A percentile compares a stretch with the other conserved stretches of the same genome.
phyloP scores from a whole-genome alignment of 495 filamentous ascomycete species.

The Penicillium tannophilum region DNA sequence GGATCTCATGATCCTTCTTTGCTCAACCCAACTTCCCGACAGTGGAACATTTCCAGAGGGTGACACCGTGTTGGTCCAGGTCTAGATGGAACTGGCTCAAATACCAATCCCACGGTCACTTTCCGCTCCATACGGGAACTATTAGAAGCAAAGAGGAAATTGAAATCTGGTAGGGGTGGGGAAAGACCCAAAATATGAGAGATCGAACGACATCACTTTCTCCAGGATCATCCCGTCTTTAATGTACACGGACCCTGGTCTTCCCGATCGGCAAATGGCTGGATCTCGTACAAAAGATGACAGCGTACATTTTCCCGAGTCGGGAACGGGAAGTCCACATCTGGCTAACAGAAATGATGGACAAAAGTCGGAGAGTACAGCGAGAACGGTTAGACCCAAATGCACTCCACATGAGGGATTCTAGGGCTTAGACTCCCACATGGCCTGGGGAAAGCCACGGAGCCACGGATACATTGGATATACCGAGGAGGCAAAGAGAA shows the following conservation, averaged over 20 bases:
- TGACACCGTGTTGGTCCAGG: slow-evolving; percentile 11
- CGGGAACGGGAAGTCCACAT: slow-evolving; percentile 36
- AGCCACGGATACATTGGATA: background rate
- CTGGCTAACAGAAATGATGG: slow-evolving; percentile 22
- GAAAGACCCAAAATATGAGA: slow-evolving; percentile 7
- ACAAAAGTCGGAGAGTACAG: slow-evolving; percentile 24
- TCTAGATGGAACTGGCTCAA: slow-evolving; percentile 17
- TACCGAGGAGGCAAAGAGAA: background rate
- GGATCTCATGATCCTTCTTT: slow-evolving; percentile 21
- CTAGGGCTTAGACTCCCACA: slow-evolving; percentile 5
- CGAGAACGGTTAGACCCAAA: slow-evolving; percentile 10
- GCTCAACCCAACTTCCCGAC: slow-evolving; percentile 8
- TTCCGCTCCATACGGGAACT: slow-evolving; percentile 7
- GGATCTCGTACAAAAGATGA: slow-evolving; percentile 1
- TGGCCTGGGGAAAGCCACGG: slow-evolving; percentile 3
- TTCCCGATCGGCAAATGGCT: slow-evolving; percentile 28
- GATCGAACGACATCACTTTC: slow-evolving; percentile 8
- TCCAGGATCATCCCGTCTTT: slow-evolving; percentile 15
- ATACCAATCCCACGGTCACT: slow-evolving; percentile 22
- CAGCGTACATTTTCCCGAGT: slow-evolving; percentile 11
- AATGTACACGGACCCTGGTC: slow-evolving; percentile 11
- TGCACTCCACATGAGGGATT: background rate
- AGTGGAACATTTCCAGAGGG: slow-evolving; percentile 15
- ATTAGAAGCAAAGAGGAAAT: background rate
- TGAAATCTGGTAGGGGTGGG: background rate